A percentile compares a stretch with the other conserved stretches of the same genome.
These are phyloP conservation scores for Tritrichomonas foetus DNA, from an alignment of 208 protist species.

Conservation along the genomic window DNA sequence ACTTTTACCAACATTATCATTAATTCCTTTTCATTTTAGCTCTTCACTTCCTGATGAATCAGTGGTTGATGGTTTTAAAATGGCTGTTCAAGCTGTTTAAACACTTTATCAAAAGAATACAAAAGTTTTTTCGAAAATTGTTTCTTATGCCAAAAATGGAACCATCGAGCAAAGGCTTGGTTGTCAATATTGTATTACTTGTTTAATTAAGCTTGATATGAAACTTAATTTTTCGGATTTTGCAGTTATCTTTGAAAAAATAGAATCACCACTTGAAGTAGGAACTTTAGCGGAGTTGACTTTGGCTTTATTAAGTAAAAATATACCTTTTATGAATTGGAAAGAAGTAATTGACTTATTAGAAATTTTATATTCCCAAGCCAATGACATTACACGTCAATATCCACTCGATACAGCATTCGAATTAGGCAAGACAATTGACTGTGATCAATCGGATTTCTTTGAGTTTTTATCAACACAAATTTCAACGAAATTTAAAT, in stretches of 20 bases:
- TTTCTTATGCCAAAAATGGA: background rate
- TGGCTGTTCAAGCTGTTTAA: background rate
- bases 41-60: background rate
- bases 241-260: background rate
- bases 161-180: background rate
- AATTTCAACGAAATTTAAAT: background rate
- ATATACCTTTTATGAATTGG: background rate
- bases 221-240: background rate
- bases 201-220: background rate
- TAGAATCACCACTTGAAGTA: background rate
- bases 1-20: background rate
- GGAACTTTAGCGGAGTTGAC: background rate
- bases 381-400: background rate
- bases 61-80: background rate
- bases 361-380: background rate
- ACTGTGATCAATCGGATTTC: background rate
- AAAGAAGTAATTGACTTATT: background rate
- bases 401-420: background rate
- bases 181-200: background rate
- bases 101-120: background rate
- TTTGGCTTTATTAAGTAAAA: background rate
- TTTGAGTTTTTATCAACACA: background rate
- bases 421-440: background rate
- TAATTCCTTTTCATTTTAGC: conserved; percentile 1
- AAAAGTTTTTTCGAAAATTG: background rate